Evolutionary conservation across 2,329 filamentous ascomycete species (phyloP).

Genomic region (Dendrostoma leiphaemia): DNA sequence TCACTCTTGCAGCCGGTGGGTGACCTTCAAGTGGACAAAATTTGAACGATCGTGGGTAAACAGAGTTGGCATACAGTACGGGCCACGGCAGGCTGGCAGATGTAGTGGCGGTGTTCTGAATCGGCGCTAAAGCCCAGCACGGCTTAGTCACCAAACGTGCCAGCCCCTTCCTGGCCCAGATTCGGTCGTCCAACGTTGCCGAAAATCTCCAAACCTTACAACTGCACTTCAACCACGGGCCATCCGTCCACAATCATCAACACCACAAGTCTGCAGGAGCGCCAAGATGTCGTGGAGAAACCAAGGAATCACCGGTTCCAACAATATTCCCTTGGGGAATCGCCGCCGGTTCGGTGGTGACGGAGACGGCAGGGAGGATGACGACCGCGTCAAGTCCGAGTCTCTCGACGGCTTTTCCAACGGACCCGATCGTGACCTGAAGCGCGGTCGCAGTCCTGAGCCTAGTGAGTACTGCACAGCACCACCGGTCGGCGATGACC

Average conservation of each 20-base stretch:
- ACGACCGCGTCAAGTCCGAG: constrained; percentile 22
- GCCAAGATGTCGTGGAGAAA: constrained; percentile 62
- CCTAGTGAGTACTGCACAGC: constrained; percentile 56
- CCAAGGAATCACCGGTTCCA: constrained; percentile 92
- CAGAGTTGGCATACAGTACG: too few relatives aligned
- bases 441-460: constrained; percentile 91
- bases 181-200: neutral
- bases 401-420: constrained; percentile 24
- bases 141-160: neutral
- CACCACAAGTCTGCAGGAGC: neutral
- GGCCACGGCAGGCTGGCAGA: too few relatives aligned
- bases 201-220: constrained; percentile 8
- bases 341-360: constrained; percentile 70
- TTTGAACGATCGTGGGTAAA: too few relatives aligned
- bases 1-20: too few relatives aligned
- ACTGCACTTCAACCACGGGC: neutral
- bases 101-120: too few relatives aligned
- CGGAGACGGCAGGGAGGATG: constrained; percentile 5
- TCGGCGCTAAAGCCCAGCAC: neutral
- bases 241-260: constrained; percentile 9
- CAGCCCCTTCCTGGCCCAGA: neutral
- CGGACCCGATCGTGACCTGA: constrained; percentile 50
- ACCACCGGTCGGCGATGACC: neutral
- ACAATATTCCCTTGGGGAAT: constrained; percentile 93
- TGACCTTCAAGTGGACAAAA: too few relatives aligned